Evolutionary conservation across 2,329 filamentous ascomycete genomes (phyloP), one percentile per base, ranked within the genome.

Genomic region (Fusarium chlamydosporum): DNA sequence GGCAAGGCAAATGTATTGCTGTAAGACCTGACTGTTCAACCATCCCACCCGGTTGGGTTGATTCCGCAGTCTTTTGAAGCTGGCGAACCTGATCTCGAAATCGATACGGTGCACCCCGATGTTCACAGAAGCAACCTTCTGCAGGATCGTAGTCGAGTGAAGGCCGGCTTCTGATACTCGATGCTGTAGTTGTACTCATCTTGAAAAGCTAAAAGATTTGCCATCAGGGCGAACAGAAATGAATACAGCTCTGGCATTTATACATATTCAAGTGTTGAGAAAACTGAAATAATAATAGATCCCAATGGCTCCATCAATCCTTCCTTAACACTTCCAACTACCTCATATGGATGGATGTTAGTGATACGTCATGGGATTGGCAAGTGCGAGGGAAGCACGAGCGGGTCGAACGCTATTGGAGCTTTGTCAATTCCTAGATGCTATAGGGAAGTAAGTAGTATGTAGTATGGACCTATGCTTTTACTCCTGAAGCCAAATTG

Each of bases 111-210:
- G 52, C n/a, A 3, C 33, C 59, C 34, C 26, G 64, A 31, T 78
- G 62, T 38, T 75, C 56, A 20, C 37, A 43, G 31, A 80, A 77
- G 52, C 76, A 80, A 15, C 42, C 41, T 6, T 75, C 66, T 20
- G 53, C 45, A 23, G 66, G 70, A 11, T 72, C 78, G 37, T 78
- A 79, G 20, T 74, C 65, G 20, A 65, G 68, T 4, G 67, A 74
- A 6, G 64, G 53, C 38, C 68, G 69, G 10, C 26, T 40, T 42
- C n/a, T 29, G n/a, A 33, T 27, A 34, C 34, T 48, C 18, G 47
- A 59, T 37, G 31, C 15, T 12, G 53, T 51, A 33, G 27, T 46
- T 13, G 38, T 41, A 42, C 35, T 56, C 67, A 70, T 70, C 15
- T 20, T 29, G 27, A 56, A 27, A n/a, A 23, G 12, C 12, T 23